phyloP scores from a whole-genome alignment of 192 early-diverging fungal species.

The Mortierella claussenii region DNA sequence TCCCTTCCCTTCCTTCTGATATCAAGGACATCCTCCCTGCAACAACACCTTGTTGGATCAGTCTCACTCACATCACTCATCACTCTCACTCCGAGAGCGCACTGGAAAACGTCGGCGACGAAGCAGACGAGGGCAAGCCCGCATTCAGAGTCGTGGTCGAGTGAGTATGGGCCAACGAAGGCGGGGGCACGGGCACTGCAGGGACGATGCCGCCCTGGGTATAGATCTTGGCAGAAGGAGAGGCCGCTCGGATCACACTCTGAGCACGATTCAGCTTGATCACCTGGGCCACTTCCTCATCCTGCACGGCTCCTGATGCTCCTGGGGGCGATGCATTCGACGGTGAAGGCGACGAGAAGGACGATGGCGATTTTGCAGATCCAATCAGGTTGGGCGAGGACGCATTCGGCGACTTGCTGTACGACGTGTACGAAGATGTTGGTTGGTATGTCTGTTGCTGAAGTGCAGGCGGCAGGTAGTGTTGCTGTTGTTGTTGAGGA shows the following conservation, averaged over 20 bases:
- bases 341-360: background rate
- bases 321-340: too few relatives aligned
- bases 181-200: constrained; percentile 16
- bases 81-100: too few relatives aligned
- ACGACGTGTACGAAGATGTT: constrained; percentile 18
- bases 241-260: constrained; percentile 42
- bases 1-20: too few relatives aligned
- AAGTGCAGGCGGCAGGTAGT: constrained; percentile 17
- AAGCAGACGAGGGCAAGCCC: too few relatives aligned
- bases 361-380: background rate
- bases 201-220: constrained; percentile 43
- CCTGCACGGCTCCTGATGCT: too few relatives aligned
- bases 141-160: too few relatives aligned
- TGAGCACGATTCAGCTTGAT: constrained; percentile 39
- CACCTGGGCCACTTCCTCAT: constrained; percentile 43
- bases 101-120: too few relatives aligned
- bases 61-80: too few relatives aligned
- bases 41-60: too few relatives aligned
- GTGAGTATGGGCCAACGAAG: background rate
- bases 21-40: too few relatives aligned
- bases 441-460: constrained; percentile 42
- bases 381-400: background rate
- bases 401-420: background rate
- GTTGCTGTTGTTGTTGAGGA: constrained; percentile 19
- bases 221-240: constrained; percentile 48